Evolutionary conservation across 352 stramenopile genomes (phyloP).

Genomic region (Pythium guiyangense): DNA sequence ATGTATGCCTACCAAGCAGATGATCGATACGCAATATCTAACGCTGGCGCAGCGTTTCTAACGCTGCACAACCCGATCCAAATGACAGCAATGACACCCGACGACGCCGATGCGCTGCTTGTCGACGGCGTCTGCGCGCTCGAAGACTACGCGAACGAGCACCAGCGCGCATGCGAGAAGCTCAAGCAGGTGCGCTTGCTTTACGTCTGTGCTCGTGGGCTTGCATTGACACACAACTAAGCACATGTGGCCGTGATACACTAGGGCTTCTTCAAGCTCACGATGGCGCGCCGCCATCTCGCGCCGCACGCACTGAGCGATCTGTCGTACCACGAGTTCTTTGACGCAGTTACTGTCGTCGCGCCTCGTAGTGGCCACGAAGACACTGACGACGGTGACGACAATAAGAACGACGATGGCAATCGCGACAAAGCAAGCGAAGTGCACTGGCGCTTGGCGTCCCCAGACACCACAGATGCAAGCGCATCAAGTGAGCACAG

Average conservation of each 20-base stretch:
- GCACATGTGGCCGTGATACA: too few relatives aligned
- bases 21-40: too few relatives aligned
- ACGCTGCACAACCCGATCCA: too few relatives aligned
- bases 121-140: conserved; percentile 34
- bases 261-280: conserved; percentile 69
- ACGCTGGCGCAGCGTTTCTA: too few relatives aligned
- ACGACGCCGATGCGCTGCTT: conserved; percentile 32
- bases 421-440: too few relatives aligned
- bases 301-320: conserved; percentile 47
- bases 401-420: too few relatives aligned
- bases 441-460: conserved; percentile 2
- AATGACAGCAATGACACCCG: background rate
- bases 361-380: conserved; percentile 6
- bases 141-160: conserved; percentile 48
- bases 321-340: conserved; percentile 55
- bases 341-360: conserved; percentile 33
- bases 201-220: background rate
- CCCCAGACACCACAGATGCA: background rate
- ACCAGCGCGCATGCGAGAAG: conserved; percentile 36
- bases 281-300: conserved; percentile 47
- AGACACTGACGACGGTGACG: background rate
- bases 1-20: too few relatives aligned
- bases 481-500: background rate
- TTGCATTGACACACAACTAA: background rate
- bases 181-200: conserved; percentile 42